Evolutionary conservation across 179 eudicot species (phyloP), one percentile per base, ranked within the genome.

Genomic region (Spergularia azorica): DNA sequence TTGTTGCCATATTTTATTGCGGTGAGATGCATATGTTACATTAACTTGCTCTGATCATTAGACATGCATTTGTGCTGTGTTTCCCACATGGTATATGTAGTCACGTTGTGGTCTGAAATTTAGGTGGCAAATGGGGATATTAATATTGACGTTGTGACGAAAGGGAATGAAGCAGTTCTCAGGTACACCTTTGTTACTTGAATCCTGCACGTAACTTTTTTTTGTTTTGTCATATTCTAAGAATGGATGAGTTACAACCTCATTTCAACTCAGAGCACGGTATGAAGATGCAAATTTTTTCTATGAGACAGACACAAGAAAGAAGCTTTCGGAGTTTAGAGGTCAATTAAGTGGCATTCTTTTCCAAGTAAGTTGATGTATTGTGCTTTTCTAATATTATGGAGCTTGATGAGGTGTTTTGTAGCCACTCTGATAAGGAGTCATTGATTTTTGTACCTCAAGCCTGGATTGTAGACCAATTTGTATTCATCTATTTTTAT

Each of bases 131-230:
- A 96, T 89, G 99, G 99, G 73, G 88, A 89, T 73, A 90, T 96
- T 61, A 81, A 90, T 84, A 90, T 88, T 75, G 83, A 63, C 56
- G 90, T 87, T 43, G 99, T 96, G 69, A 85, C 83, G 75, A 89
- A 96, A 86, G 99, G 99, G 84, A 96, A 96, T 86, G 99, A 96
- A 86, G 98, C 98, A 84, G 99, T 96, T 68, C 92, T 96, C 84
- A 92, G 99, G 98, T 94, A 18, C 56, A 57, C 13, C 38, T 56
- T 54, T 14, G 2, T 63, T 13, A 57, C 38, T 26, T 74, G 18
- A 79, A 67, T 18, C 54, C 11, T 64, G 71, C 56, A 16, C 51
- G 32, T 63, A 1, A 41, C 17, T 21, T 79, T 2, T 2, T 26
- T 60, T 46, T 55, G 13, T 10, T 75, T 60, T 61, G 52, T 32